Percentiles rank a stretch among this genome's conserved stretches.
Conservation (phyloP, 2,329 filamentous ascomycete species). For the Fusarium sp. region DNA sequence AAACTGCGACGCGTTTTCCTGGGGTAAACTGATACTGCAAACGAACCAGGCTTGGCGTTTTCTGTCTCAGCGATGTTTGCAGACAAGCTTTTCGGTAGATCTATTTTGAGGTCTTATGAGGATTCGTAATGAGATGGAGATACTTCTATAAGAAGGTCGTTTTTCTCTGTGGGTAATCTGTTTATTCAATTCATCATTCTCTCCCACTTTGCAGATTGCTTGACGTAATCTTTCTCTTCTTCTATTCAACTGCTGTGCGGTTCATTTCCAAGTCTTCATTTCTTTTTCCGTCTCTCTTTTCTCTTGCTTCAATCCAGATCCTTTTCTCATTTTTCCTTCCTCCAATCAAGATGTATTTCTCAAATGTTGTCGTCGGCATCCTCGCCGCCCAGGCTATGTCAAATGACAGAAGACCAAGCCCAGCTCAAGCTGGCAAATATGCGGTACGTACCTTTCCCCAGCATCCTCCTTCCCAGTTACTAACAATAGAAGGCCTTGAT, state of each 20-base stretch:
- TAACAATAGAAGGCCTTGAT: constrained; percentile 9
- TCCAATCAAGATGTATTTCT: constrained; percentile 13
- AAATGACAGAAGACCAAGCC: not conserved
- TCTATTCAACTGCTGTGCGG: not conserved
- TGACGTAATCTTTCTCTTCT: constrained; percentile 15
- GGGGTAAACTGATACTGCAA: not conserved
- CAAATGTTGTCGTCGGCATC: constrained; percentile 24
- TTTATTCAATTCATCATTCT: not conserved
- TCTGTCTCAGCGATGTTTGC: constrained; percentile 8
- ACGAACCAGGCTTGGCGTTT: constrained; percentile 16
- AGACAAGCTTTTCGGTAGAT: constrained; percentile 6
- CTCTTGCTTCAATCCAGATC: too few relatives aligned
- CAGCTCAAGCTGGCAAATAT: constrained; percentile 6
- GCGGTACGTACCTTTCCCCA: not conserved
- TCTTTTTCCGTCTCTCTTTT: not conserved
- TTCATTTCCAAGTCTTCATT: not conserved
- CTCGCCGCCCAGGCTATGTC: constrained; percentile 27
- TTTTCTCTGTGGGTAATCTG: not conserved
- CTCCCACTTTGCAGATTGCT: constrained; percentile 9
- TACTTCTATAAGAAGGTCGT: constrained; percentile 19
- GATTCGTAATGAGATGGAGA: too few relatives aligned
- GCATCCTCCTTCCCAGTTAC: rapidly evolving
- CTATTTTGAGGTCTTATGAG: constrained; percentile 7
- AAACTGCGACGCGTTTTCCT: not conserved
- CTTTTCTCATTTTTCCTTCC: not conserved